A percentile compares a stretch with the other conserved stretches of the same genome.
phyloP scores from a whole-genome alignment of 306 rosid genomes.

The Casuarina cunninghamiana region DNA sequence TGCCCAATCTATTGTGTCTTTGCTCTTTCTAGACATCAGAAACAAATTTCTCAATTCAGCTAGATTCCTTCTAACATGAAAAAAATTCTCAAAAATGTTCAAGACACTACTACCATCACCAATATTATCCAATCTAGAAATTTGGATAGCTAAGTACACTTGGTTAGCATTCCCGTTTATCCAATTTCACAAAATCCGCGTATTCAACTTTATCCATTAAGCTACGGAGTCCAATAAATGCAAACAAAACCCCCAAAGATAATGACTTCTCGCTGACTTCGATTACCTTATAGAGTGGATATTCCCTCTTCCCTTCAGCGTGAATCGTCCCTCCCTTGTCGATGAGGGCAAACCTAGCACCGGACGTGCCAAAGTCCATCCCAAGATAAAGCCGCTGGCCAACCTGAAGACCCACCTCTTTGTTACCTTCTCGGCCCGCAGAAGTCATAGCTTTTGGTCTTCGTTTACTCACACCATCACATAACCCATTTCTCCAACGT shows the following conservation, averaged over 20 bases:
- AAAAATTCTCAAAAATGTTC: background rate
- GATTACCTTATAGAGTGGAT: constrained; percentile 60
- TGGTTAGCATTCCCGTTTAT: background rate
- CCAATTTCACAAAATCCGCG: background rate
- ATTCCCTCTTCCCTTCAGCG: constrained; percentile 73
- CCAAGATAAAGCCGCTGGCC: constrained; percentile 71
- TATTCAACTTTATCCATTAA: background rate
- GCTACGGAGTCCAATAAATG: background rate
- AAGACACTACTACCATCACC: background rate
- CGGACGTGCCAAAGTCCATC: constrained; percentile 88
- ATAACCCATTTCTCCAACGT: constrained; percentile 33
- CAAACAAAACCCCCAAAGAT: background rate
- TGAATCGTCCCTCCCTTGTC: constrained; percentile 55
- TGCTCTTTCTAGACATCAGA: constrained; percentile 73
- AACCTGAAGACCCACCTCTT: constrained; percentile 25
- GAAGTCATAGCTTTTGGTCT: constrained; percentile 40
- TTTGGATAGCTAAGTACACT: background rate
- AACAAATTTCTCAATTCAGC: constrained; percentile 35
- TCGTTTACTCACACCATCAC: constrained; percentile 16
- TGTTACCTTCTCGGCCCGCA: constrained; percentile 23
- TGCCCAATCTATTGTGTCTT: constrained; percentile 67
- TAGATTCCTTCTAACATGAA: background rate
- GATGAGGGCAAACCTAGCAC: constrained; percentile 83
- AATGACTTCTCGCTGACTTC: background rate
- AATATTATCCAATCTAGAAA: background rate